Base-by-base conservation (phyloP, 805 yeast genomes). In the Metschnikowia drakensbergensis region DNA sequence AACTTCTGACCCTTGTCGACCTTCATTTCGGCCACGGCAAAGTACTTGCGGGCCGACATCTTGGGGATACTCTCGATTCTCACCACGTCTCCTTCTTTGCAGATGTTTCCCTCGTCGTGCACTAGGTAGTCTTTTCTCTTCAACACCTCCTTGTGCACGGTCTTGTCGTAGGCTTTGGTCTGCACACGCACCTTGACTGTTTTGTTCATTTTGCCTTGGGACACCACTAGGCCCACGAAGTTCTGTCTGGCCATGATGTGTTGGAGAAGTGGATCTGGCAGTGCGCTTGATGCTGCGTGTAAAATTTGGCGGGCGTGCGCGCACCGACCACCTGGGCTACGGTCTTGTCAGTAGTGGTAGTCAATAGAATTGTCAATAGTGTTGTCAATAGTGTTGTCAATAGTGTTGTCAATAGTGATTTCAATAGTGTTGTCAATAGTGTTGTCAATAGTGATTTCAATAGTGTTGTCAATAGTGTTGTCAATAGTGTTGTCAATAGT, bases 151-250 rank as follows among this genome's bases (percentile, higher is more conserved):
- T 86, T 87, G 64, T 86, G 86, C 54, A 88, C 79, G 51, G 75
- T 71, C 50, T 79, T 79, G 67, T 89, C 86, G 73, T 83, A 88
- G 37, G 80, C 79, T 61, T 83, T 83, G 40, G 83, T 83, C 64
- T 86, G 85, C 30, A 92, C 91, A 52, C 96, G 80, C 51, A 92
- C 97, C 71, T 90, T 91, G 54, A 92, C 90, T 49, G 98, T 92
- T 73, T 92, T 94, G 69, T 80, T 79, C 97, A 91, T 94, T 67
- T 89, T 89, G 37, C 98, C 98, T 63, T 91, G 97, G 44, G 97
- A 89, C 30, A 90, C 83, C 58, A 92, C 98, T 68, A 89, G 83
- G 40, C 99, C 99, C 42, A 89, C 72, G 62, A 91, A 88, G 63
- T 88, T 88, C 61, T 88, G 96, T 69, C 90, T 83, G 45, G 95